Evolutionary conservation across 139 green algal genomes (phyloP), one percentile per base, ranked within the genome.

Genomic region (Protoeuglena noctilucae): DNA sequence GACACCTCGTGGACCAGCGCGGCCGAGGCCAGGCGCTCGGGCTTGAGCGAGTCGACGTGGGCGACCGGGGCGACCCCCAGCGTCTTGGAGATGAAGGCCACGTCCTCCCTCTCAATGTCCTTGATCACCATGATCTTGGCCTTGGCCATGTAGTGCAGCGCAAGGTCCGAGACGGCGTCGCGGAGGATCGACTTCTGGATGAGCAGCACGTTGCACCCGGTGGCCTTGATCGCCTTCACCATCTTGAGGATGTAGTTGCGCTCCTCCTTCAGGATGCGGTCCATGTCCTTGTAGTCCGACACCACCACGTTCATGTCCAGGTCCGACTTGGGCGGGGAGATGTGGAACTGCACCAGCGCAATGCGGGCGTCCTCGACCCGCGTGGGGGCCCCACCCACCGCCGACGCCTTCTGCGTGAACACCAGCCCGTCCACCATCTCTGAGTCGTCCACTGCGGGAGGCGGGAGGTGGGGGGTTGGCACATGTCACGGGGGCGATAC

Each of bases 111-210:
- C 77, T 98, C 92, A 40, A 99, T 79, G 64, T 98, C 88, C 21
- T 79, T 76, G 2, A 99, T 73, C 40, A 99, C 92, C 77, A 98
- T 85, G 74, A 99, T 99, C 80, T 99, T 99, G 22, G 92, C 92
- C 74, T 95, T 93, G 57, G 83, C 82, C 69, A 99, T 72, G 71
- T 99, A 99, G 65, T 99, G 92, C 54, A 98, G 73, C 14, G 82
- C 82, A 9, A 99, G 79, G 62, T 99, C 92, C 14, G 90, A 96
- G 22, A 92, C 77, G 0, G 90, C 90, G 57, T 98, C 90, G 3
- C 90, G 66, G 65, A 98, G 72, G 63, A 99, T 99, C 60, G 68
- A 86, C 72, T 99, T 99, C 63, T 99, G 92, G 30, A 99, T 87
- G 25, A 99, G 81, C 66, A 99, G 67, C 54, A 99, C 92, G 62